phyloP scores from a whole-genome alignment of 2,329 filamentous ascomycete genomes.

The Trichophyton benhamiae region DNA sequence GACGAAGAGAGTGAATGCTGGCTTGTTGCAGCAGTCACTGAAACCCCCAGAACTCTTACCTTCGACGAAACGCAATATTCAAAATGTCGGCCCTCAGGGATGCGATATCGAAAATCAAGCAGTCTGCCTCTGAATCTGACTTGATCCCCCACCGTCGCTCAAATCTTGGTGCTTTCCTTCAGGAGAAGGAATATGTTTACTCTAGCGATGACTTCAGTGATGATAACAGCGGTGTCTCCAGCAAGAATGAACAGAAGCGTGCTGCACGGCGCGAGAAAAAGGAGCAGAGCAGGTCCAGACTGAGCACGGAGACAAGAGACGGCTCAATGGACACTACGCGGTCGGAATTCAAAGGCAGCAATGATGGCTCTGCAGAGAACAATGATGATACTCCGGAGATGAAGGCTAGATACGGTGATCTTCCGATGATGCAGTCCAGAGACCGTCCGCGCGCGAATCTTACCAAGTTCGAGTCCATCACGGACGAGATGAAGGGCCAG shows the following conservation, averaged over 20 bases:
- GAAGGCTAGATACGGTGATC: conserved; percentile 45
- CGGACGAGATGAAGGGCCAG: conserved; percentile 42
- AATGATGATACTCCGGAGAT: conserved; percentile 43
- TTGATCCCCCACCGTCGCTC: conserved; percentile 27
- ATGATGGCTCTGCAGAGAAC: neutral
- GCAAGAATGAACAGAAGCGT: conserved; percentile 37
- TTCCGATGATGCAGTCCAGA: conserved; percentile 47
- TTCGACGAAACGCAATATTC: neutral
- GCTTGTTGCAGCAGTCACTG: neutral
- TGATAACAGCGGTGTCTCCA: conserved; percentile 23
- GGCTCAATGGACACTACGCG: neutral
- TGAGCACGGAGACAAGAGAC: conserved; percentile 26
- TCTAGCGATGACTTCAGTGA: conserved; percentile 34
- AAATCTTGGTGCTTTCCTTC: conserved; percentile 31
- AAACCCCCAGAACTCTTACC: neutral
- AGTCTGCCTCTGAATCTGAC: conserved; percentile 17
- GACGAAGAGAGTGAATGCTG: neutral
- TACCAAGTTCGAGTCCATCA: conserved; percentile 41
- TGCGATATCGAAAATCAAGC: conserved; percentile 31
- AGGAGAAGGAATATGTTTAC: conserved; percentile 30
- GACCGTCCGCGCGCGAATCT: conserved; percentile 38
- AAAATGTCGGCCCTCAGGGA: conserved; percentile 36
- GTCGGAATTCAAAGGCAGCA: neutral
- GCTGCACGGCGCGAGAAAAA: conserved; percentile 26
- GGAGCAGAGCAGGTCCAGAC: conserved; percentile 23